phyloP scores from a whole-genome alignment of 1,284 basidiomycete species.

The Rugosomyces carneus region DNA sequence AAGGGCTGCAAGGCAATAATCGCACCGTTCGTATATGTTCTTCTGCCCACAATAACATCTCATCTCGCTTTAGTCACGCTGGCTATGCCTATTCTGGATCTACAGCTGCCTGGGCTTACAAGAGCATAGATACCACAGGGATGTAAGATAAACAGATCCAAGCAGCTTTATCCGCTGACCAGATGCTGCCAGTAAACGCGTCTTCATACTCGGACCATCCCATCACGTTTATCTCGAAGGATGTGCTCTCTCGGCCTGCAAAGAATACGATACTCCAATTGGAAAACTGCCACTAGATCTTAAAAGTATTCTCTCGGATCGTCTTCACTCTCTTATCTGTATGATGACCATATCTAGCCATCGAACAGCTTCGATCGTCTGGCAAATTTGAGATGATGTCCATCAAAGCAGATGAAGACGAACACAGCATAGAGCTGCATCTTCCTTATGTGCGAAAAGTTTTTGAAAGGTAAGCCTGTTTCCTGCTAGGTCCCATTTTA shows the following conservation, averaged over 20 bases:
- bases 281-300: conserved; percentile 78
- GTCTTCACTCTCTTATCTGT: not conserved
- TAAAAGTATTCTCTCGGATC: conserved; percentile 49
- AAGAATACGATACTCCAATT: conserved; percentile 80
- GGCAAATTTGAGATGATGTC: conserved; percentile 72
- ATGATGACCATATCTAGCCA: conserved; percentile 39
- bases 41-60: conserved; percentile 2
- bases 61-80: conserved; percentile 65
- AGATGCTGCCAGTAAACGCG: conserved; percentile 58
- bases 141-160: conserved; percentile 51
- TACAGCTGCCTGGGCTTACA: conserved; percentile 95
- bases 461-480: conserved; percentile 63
- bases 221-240: conserved; percentile 88
- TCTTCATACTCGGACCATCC: conserved; percentile 94
- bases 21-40: conserved; percentile 70
- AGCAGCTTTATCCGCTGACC: not conserved
- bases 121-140: conserved; percentile 71
- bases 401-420: conserved; percentile 76
- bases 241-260: conserved; percentile 80
- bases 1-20: conserved; percentile 86
- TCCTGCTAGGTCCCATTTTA: not conserved
- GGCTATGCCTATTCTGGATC: conserved; percentile 94
- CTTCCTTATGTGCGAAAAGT: conserved; percentile 88
- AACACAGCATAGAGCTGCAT: conserved; percentile 99
- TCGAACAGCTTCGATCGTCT: conserved; percentile 61